Evolutionary conservation across 371 early-diverging fungal species (phyloP), one percentile per base, ranked within the genome.

Genomic region (Sanchytrium tribonematis): DNA sequence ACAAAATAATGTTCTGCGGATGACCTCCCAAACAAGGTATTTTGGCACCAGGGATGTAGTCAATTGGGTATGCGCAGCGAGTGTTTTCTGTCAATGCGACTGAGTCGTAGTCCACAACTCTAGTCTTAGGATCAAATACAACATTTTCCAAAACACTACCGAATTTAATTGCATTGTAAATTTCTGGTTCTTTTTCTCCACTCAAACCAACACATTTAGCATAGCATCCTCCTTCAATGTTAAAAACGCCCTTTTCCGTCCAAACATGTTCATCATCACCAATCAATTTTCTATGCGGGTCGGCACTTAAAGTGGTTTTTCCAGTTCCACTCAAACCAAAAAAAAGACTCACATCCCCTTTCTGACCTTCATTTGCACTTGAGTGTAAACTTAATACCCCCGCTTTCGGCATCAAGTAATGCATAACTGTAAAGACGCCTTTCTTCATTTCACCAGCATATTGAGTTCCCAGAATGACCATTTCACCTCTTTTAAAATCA

Each of bases 401-500:
- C 30, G 88, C 86, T 82, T 90, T 91, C 71, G 82, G 96, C 95
- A 94, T 94, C 74, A 90, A 80, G 82, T 96, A 94, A 81, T 96
- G 93, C 96, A 96, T 94, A 69, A 96, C 92, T 30, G 93, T 91
- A 78, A 95, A 93, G 71, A 89, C 78, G 71, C 96, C 96, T 84
- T 95, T 95, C 82, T 94, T 96, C 96, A 96, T 96, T 81, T 96
- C 96, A 72, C 96, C 96, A 68, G 96, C 96, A 74, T 96, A 96
- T 77, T 92, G 88, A 71, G 93, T 90, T 69, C 96, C 96, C 66
- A 96, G 84, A 72, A 96, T 93, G 69, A 96, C 91, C 86, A 86
- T 85, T 75, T 87, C 83, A 68, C 76, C 73, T 71, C 80, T 78
- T 71, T 85, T 84, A 73, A 96, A 96, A 81, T 88, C 87, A 77